Evolutionary conservation across 2,329 filamentous ascomycete genomes (phyloP), one percentile per base, ranked within the genome.

Genomic region (Emergomyces pasteurianus): DNA sequence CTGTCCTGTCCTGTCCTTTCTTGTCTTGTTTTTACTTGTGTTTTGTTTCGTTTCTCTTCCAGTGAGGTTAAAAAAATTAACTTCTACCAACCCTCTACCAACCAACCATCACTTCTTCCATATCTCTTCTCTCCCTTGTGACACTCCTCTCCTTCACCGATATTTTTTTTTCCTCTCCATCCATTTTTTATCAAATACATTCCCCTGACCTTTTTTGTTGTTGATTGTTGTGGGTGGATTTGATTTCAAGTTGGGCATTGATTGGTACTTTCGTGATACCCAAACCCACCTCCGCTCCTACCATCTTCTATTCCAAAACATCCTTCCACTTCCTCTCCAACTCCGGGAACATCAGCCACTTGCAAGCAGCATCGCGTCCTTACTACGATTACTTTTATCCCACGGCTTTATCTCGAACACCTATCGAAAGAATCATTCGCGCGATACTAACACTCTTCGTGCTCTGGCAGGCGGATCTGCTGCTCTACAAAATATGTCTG

Each of bases 401-500:
- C 57, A 34, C 59, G 58, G 31, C 16, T 28, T 12, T 12, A 10
- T 47, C 31, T 38, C 21, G 36, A 26, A 21, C 49, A 40, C n/a
- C 50, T 40, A 21, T 60, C 52, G 42, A 57, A 23, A 28, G 8
- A 38, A n/a, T 21, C 43, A 38, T 57, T 40, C n/a, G 18, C 54
- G n/a, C 38, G 42, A 58, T 26, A 49, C 40, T n/a, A 28, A 14
- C 38, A 26, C 52, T 26, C n/a, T n/a, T 1, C 8, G 21, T 23
- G 7, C 9, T 23, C 10, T 31, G 16, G 40, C 42, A 28, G 49
- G 46, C 40, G 28, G 21, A 57, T 42, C 54, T 12, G 28, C 47
- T 5, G 56, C 34, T 42, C 26, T 6, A 38, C 43, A 43, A 43
- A 66, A 42, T 40, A 75, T 76, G 73, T 71, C 71, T 46, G 68